Evolutionary conservation across 108 stramenopile species (phyloP), one percentile per base, ranked within the genome.

Genomic region (Cyclotella cryptica): DNA sequence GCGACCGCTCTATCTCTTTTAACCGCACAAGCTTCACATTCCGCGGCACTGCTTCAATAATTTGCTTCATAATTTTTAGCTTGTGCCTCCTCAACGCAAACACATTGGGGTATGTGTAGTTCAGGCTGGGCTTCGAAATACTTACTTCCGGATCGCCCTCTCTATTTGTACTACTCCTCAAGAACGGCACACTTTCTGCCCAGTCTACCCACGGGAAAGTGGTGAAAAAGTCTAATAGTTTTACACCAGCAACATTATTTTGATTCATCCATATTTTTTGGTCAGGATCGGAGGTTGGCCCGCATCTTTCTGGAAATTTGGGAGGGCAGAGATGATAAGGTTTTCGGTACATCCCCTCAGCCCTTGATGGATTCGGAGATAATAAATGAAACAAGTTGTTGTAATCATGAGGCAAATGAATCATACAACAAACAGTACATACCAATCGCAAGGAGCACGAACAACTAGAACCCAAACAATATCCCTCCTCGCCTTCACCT

Each of bases 391-490:
- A 40, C 30, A 62, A 17, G 3, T 41, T 13, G 43, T 29, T 35
- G 1, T n/a, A 1, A 15, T 63, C 28, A 4, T n/a, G n/a, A n/a
- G n/a, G 12, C 59, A 29, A 24, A 59, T 24, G 43, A 39, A 59
- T 35, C 14, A n/a, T 35, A 18, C 0, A 35, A 1, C n/a, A 53
- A 18, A 39, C 47, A 35, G 14, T 13, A 72, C 60, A 12, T 47
- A 62, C 80, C 84, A 84, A 24, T 81, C 80, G 42, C 84, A 84
- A 44, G 84, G 84, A 68, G 75, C 59, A 49, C 84, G 79, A 30
- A 84, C 84, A 43, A 84, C 80, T 74, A 84, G 55, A 18, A 84
- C 30, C 84, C 84, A 84, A 42, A 84, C 75, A 43, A 84, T 72
- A 69, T 84, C 84, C 12, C 57, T 44, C 47, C 75, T 66, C 18